phyloP scores from a whole-genome alignment of 225 moss, liverwort and hornwort species.

The Takakia lepidozioides region DNA sequence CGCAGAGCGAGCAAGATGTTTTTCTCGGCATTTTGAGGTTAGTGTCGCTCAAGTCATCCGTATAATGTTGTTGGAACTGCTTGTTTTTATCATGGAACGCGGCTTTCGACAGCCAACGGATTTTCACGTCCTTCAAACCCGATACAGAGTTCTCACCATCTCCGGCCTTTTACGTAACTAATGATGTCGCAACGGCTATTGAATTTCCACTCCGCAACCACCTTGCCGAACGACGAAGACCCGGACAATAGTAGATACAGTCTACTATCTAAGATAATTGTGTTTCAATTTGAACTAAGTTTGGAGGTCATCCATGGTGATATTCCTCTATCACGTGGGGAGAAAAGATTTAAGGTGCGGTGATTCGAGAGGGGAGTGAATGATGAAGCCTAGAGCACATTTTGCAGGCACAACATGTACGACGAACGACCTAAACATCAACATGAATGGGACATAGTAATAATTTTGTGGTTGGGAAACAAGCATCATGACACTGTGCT shows the following conservation, averaged over 20 bases:
- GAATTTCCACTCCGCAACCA: not conserved
- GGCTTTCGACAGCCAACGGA: not conserved
- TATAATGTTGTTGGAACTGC: slow-evolving; percentile 1
- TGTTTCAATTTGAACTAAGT: slow-evolving; percentile 3
- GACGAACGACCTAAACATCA: not conserved
- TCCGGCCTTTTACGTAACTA: slow-evolving; percentile 2
- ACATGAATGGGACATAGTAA: slow-evolving; percentile 5
- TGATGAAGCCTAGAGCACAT: slow-evolving; percentile 2
- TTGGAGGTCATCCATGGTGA: slow-evolving; percentile 1
- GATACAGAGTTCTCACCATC: not conserved
- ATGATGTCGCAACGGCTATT: slow-evolving; percentile 1
- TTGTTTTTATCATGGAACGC: not conserved
- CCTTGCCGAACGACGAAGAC: slow-evolving; percentile 3
- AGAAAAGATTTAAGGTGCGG: slow-evolving; percentile 8
- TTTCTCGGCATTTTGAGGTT: not conserved
- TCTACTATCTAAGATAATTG: too few species aligned
- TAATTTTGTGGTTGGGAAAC: too few species aligned
- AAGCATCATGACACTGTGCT: too few species aligned
- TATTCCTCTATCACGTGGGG: slow-evolving; percentile 5
- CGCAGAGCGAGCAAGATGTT: not conserved
- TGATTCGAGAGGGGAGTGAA: slow-evolving; percentile 3
- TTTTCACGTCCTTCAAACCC: slow-evolving; percentile 1
- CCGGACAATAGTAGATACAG: slow-evolving; percentile 1
- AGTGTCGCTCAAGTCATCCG: not conserved
- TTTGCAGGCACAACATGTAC: slow-evolving; percentile 3